These are phyloP conservation scores for Trichoderma hamatum DNA, from an alignment of 2,329 filamentous ascomycete species.

Conservation along the genomic window DNA sequence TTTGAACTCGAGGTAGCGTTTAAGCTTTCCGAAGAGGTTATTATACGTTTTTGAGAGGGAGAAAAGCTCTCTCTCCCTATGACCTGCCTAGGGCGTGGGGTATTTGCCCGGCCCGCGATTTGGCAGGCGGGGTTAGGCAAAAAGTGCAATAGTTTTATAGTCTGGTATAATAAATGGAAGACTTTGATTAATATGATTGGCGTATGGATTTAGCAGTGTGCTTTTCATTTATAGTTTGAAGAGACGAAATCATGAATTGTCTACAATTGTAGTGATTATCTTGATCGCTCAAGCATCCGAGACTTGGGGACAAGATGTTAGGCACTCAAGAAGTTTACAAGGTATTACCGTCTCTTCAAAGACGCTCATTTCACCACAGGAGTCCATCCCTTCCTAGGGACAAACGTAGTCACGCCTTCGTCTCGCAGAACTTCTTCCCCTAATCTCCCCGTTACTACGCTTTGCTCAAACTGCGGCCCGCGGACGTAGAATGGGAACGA, in stretches of 20 bases:
- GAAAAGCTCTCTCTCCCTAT: neutral
- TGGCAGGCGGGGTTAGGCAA: neutral
- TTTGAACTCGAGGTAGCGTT: neutral
- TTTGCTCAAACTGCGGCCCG: slow-evolving; percentile 64
- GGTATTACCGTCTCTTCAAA: neutral
- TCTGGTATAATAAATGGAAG: neutral
- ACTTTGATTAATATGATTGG: neutral
- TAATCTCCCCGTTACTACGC: slow-evolving; percentile 65
- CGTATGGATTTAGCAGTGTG: neutral
- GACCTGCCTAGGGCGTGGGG: neutral
- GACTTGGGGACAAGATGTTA: neutral
- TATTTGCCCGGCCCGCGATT: neutral
- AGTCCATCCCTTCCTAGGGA: slow-evolving; percentile 63
- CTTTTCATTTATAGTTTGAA: too few relatives aligned
- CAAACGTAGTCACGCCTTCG: slow-evolving; percentile 60
- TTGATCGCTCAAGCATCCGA: neutral
- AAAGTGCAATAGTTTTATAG: neutral
- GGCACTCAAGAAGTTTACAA: neutral
- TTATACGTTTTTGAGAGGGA: neutral
- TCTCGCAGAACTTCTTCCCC: slow-evolving; percentile 63
- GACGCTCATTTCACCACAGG: slow-evolving; percentile 46
- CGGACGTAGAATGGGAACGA: slow-evolving; percentile 64
- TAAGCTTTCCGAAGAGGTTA: neutral
- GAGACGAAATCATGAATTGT: too few relatives aligned
- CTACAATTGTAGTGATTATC: neutral